Conservation (phyloP, 2,329 filamentous ascomycete genomes). For the Penicillium sp. region DNA sequence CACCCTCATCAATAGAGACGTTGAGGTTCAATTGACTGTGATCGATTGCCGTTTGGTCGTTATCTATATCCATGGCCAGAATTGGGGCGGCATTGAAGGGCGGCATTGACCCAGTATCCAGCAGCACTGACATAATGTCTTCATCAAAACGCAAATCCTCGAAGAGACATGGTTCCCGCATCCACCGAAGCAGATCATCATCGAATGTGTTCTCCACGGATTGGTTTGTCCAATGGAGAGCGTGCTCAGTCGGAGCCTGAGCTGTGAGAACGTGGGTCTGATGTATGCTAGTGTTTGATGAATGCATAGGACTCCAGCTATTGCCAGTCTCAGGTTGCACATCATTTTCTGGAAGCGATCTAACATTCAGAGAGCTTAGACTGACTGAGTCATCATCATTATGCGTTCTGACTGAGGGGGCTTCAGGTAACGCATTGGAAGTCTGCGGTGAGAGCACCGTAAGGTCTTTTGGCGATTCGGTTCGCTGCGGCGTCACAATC, state of each 20-base stretch:
- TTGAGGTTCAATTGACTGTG: background rate
- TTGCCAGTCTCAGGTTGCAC: background rate
- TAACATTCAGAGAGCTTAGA: background rate
- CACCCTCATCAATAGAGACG: background rate
- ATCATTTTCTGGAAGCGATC: background rate
- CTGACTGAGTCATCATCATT: background rate
- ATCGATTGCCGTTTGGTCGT: background rate
- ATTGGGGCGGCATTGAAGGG: background rate
- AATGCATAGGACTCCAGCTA: background rate
- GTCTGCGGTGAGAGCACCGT: background rate
- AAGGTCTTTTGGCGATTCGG: background rate
- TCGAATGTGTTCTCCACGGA: background rate
- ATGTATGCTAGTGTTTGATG: background rate
- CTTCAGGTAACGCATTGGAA: background rate
- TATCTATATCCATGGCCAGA: background rate
- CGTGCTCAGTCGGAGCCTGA: background rate
- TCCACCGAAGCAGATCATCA: background rate
- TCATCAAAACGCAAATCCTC: background rate
- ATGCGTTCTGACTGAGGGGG: background rate
- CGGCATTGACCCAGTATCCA: background rate
- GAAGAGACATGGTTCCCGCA: background rate
- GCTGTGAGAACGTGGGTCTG: background rate
- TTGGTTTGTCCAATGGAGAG: background rate
- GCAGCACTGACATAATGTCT: background rate
- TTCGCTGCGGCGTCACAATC: background rate